Percentiles rank a stretch among this genome's conserved stretches.
phyloP scores from a whole-genome alignment of 75 land plant species.

The Azolla pinnata region DNA sequence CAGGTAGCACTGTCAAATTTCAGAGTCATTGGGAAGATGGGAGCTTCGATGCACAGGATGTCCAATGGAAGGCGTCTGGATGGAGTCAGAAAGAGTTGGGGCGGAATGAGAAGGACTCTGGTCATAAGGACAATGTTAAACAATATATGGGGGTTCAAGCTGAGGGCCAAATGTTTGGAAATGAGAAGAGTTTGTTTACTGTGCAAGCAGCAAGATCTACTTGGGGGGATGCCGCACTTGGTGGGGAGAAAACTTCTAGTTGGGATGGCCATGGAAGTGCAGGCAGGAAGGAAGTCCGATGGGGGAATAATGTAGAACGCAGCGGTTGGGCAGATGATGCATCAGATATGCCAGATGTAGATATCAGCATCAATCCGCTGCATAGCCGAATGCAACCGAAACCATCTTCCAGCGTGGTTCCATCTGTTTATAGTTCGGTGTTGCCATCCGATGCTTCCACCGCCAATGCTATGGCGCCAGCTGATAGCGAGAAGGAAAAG shows the following conservation, averaged over 20 bases:
- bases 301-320: constrained; percentile 4
- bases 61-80: neutral
- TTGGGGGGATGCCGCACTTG: neutral
- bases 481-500: constrained; percentile 58
- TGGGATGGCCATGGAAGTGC: neutral
- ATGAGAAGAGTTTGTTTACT: neutral
- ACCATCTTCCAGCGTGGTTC: constrained; percentile 1
- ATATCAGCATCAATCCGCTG: neutral
- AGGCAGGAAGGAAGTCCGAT: neutral
- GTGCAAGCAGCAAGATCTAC: neutral
- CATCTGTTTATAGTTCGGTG: no score
- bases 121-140: neutral
- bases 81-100: neutral
- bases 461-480: neutral
- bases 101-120: no score
- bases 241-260: no score
- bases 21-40: constrained; percentile 1
- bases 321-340: constrained; percentile 2
- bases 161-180: neutral
- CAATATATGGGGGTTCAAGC: neutral
- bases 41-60: neutral
- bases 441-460: neutral
- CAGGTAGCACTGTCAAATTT: neutral
- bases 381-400: neutral
- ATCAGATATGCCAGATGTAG: neutral